These are phyloP conservation scores for Myriosclerotinia curreyana DNA, from an alignment of 2,329 filamentous ascomycete genomes.

Conservation along the genomic window DNA sequence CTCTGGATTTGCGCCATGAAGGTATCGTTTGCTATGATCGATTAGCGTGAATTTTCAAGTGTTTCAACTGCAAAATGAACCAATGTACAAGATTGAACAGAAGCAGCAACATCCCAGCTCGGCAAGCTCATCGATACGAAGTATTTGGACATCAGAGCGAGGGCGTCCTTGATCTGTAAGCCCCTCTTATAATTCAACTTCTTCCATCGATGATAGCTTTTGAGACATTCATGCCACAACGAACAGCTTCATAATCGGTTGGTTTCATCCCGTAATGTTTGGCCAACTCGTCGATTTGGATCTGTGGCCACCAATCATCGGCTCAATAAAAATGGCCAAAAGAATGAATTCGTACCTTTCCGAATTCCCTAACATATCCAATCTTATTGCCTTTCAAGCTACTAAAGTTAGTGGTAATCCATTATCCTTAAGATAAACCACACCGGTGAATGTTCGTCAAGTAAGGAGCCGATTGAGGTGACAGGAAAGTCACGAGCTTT, in stretches of 20 bases:
- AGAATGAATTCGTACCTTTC: slow-evolving; percentile 48
- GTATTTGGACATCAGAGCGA: slow-evolving; percentile 70
- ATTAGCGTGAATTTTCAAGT: neutral
- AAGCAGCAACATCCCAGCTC: slow-evolving; percentile 82
- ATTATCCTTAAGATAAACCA: slow-evolving; percentile 71
- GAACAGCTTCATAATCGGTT: slow-evolving; percentile 70
- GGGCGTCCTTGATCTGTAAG: slow-evolving; percentile 60
- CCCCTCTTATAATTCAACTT: slow-evolving; percentile 77
- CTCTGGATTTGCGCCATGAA: slow-evolving; percentile 66
- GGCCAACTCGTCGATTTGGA: slow-evolving; percentile 79
- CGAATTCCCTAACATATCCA: slow-evolving; percentile 77
- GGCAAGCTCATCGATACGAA: slow-evolving; percentile 76
- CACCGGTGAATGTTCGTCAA: slow-evolving; percentile 77
- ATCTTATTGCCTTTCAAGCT: slow-evolving; percentile 74
- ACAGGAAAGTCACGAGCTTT: slow-evolving; percentile 74
- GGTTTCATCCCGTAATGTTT: slow-evolving; percentile 73
- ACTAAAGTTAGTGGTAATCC: slow-evolving; percentile 74
- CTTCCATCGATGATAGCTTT: slow-evolving; percentile 70
- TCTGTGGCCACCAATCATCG: slow-evolving; percentile 44
- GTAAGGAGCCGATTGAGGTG: slow-evolving; percentile 67
- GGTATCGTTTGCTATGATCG: slow-evolving; percentile 53
- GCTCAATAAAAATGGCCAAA: neutral
- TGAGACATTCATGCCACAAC: slow-evolving; percentile 78
- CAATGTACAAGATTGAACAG: slow-evolving; percentile 78
- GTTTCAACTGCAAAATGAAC: slow-evolving; percentile 35